Evolutionary conservation across 495 filamentous ascomycete species (phyloP).

Genomic region (Penicillium crystallinum): DNA sequence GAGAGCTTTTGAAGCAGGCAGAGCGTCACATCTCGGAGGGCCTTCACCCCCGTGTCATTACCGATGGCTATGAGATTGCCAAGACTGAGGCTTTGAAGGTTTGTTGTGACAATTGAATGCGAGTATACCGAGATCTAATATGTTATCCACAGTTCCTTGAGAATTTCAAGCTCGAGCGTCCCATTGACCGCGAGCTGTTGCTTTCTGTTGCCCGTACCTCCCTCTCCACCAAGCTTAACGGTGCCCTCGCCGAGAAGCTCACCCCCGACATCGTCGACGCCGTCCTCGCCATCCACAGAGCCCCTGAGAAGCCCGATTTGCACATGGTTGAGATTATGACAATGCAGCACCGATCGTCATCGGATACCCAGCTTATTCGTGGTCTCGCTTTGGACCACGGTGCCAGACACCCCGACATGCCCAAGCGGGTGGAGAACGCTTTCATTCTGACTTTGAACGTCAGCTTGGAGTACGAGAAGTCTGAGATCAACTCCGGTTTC

Average conservation of each 20-base stretch:
- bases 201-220: slow-evolving; percentile 92
- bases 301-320: slow-evolving; percentile 88
- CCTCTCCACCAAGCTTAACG: slow-evolving; percentile 88
- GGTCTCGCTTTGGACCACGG: slow-evolving; percentile 94
- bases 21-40: slow-evolving; percentile 92
- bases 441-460: slow-evolving; percentile 94
- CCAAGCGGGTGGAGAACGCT: slow-evolving; percentile 90
- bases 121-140: slow-evolving; percentile 7
- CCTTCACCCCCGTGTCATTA: slow-evolving; percentile 92
- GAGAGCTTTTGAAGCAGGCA: slow-evolving; percentile 96
- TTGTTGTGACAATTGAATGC: not conserved
- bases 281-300: slow-evolving; percentile 85
- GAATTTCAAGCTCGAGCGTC: slow-evolving; percentile 77
- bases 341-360: slow-evolving; percentile 96
- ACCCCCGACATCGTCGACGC: slow-evolving; percentile 94
- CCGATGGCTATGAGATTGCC: slow-evolving; percentile 95
- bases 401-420: slow-evolving; percentile 97
- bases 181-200: slow-evolving; percentile 90
- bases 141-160: slow-evolving; percentile 73
- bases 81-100: slow-evolving; percentile 90
- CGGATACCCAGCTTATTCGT: slow-evolving; percentile 92
- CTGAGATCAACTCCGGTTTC: slow-evolving; percentile 98
- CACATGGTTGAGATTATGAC: slow-evolving; percentile 99
- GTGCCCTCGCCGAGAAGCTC: slow-evolving; percentile 80
- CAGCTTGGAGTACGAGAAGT: slow-evolving; percentile 97